Percentiles rank a stretch among this genome's conserved stretches.
Evolutionary conservation across 148 eudicot genomes (phyloP).

Genomic region (Rhododendron griersonianum): DNA sequence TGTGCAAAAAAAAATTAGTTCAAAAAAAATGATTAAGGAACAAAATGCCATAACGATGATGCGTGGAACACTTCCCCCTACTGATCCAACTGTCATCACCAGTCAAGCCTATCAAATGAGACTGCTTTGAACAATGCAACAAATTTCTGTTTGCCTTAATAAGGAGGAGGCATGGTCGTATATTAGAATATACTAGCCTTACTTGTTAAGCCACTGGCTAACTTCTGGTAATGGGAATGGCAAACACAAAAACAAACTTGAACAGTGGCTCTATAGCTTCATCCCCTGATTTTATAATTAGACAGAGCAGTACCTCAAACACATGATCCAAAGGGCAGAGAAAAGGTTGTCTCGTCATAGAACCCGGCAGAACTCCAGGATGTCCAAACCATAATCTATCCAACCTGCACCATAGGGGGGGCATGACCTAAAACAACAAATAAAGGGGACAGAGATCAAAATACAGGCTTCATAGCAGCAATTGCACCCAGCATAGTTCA

Average conservation of each 20-base stretch:
- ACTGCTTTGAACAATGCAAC: background rate
- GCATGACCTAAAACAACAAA: constrained; percentile 91
- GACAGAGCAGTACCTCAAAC: constrained; percentile 62
- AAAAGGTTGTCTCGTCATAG: constrained; percentile 86
- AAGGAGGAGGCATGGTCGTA: background rate
- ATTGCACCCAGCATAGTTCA: background rate
- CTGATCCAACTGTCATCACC: background rate
- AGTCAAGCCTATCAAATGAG: background rate
- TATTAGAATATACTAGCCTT: background rate
- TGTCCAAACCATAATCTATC: constrained; percentile 99
- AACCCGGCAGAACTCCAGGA: constrained; percentile 80
- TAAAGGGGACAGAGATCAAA: constrained; percentile 25
- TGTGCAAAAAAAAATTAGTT: background rate
- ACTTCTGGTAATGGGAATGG: background rate
- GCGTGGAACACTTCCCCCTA: background rate
- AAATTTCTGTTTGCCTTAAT: background rate
- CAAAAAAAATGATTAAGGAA: background rate
- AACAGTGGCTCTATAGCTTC: background rate
- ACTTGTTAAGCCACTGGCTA: background rate
- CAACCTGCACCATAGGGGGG: constrained; percentile 99
- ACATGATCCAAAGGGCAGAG: constrained; percentile 95
- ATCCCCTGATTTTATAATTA: background rate
- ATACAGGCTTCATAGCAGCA: constrained; percentile 11
- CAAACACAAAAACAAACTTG: background rate
- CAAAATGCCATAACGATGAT: background rate